Base-by-base conservation (phyloP, 495 filamentous ascomycete genomes). In the Neurospora sp. region DNA sequence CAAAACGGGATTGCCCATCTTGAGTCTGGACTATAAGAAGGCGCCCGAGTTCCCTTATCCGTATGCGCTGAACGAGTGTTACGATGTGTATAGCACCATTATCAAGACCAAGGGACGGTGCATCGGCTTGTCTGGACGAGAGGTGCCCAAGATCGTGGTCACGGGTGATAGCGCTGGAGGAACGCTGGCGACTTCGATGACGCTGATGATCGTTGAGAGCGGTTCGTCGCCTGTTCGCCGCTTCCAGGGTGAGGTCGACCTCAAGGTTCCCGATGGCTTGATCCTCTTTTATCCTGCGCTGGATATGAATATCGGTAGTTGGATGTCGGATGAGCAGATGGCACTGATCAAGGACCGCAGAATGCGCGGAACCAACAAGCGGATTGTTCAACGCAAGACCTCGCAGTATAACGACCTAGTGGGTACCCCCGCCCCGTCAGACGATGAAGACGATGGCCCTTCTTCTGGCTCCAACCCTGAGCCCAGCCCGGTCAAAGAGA, bases 311-410 rank as follows among this genome's bases (percentile, higher is more conserved):
- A 97, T 98, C 70, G 92, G 93, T n/a, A 98, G 93, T 77, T 99
- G 96, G 96, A 98, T 99, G 94, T 93, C 91, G 0, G 96, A 99
- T 77, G 96, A 98, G 80, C 95, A 98, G 79, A 96, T 98, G 93
- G 87, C 93, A 0, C 83, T 98, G 46, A 97, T 99, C 72, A 91
- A 95, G 75, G 94, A 97, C 73, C 91, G 93, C 49, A 86, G 89
- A 71, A 89, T 88, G 73, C 89, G 95, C 3, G 90, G 90, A 74
- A 93, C 90, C 2, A 97, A 98, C 78, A 87, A 87, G 73, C 86
- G 87, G 62, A 88, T 98, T 71, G 79, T 98, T 6, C 86, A 88
- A 23, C 87, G 91, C 71, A 98, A 98, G 82, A 93, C 88, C 66
- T 91, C 84, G 80, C 86, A 88, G 77, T 89, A 89, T 77, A 85